Evolutionary conservation across 148 eudicot species (phyloP).

Genomic region (Silene uniflora): DNA sequence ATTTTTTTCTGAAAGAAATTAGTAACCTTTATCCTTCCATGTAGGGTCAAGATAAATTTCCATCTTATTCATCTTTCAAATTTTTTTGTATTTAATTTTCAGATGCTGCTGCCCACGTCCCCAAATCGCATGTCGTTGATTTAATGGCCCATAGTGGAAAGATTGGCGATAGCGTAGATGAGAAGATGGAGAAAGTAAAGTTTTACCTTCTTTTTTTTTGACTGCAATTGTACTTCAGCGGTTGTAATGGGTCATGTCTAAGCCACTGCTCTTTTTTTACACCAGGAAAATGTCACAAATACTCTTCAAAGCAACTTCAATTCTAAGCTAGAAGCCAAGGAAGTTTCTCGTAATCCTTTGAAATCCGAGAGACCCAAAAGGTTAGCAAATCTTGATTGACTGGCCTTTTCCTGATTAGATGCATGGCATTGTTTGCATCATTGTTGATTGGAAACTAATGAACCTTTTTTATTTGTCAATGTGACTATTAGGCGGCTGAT

Average conservation of each 20-base stretch:
- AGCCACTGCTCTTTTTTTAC: background rate
- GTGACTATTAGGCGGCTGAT: slow-evolving; percentile 66
- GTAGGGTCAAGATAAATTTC: background rate
- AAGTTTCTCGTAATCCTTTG: slow-evolving; percentile 25
- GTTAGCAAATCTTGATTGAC: slow-evolving; percentile 27
- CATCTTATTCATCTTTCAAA: background rate
- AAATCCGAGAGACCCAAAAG: slow-evolving; percentile 51
- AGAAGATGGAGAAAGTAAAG: slow-evolving; percentile 37
- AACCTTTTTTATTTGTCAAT: slow-evolving; percentile 9
- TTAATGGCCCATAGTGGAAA: slow-evolving; percentile 17
- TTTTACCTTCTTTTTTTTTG: slow-evolving; percentile 1
- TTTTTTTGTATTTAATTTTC: slow-evolving; percentile 6
- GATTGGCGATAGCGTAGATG: slow-evolving; percentile 15
- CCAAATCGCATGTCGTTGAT: slow-evolving; percentile 19
- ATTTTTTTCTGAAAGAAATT: background rate
- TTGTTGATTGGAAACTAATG: background rate
- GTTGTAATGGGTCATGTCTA: background rate
- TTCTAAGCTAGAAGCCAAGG: slow-evolving; percentile 13
- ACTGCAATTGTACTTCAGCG: background rate
- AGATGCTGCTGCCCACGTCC: slow-evolving; percentile 16
- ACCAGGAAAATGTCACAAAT: slow-evolving; percentile 31
- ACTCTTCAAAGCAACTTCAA: slow-evolving; percentile 16
- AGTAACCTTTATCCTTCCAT: background rate
- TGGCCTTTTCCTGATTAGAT: background rate
- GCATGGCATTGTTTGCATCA: background rate